These are phyloP conservation scores for Penicillium subrubescens DNA, from an alignment of 495 filamentous ascomycete genomes.

Conservation along the genomic window DNA sequence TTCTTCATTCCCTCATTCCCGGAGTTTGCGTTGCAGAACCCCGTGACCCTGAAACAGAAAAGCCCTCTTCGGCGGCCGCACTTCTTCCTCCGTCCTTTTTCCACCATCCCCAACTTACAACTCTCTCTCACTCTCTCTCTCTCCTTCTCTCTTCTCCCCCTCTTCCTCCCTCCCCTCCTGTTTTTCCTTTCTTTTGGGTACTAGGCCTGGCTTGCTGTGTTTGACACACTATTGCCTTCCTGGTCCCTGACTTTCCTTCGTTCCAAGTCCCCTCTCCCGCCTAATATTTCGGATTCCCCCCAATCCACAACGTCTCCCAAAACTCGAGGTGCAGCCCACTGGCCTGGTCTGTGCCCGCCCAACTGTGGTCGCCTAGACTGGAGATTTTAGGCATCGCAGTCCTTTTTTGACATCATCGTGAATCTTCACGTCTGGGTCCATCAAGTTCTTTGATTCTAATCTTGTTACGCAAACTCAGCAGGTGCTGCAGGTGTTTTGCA, in stretches of 20 bases:
- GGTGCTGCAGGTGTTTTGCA: slow-evolving; percentile 82
- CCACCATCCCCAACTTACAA: slow-evolving; percentile 18
- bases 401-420: slow-evolving; percentile 15
- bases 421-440: slow-evolving; percentile 19
- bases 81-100: slow-evolving; percentile 17
- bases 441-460: slow-evolving; percentile 24
- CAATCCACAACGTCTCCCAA: slow-evolving; percentile 3
- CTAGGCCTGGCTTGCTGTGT: slow-evolving; percentile 45
- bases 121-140: slow-evolving; percentile 17
- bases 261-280: slow-evolving; percentile 24
- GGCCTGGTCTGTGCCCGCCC: slow-evolving; percentile 51
- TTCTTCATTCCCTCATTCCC: slow-evolving; percentile 16
- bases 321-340: slow-evolving; percentile 50
- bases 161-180: slow-evolving; percentile 17
- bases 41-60: slow-evolving; percentile 29
- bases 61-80: slow-evolving; percentile 25
- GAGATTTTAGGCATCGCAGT: slow-evolving; percentile 28
- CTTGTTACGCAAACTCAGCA: slow-evolving; percentile 72
- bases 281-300: slow-evolving; percentile 21
- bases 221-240: slow-evolving; percentile 52
- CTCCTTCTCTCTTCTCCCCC: slow-evolving; percentile 15
- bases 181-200: slow-evolving; percentile 33
- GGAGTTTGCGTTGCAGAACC: slow-evolving; percentile 15
- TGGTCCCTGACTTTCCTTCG: slow-evolving; percentile 45
- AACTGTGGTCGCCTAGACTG: slow-evolving; percentile 37